phyloP scores from a whole-genome alignment of 73 alveolate genomes.

The Uronychia binucleata region DNA sequence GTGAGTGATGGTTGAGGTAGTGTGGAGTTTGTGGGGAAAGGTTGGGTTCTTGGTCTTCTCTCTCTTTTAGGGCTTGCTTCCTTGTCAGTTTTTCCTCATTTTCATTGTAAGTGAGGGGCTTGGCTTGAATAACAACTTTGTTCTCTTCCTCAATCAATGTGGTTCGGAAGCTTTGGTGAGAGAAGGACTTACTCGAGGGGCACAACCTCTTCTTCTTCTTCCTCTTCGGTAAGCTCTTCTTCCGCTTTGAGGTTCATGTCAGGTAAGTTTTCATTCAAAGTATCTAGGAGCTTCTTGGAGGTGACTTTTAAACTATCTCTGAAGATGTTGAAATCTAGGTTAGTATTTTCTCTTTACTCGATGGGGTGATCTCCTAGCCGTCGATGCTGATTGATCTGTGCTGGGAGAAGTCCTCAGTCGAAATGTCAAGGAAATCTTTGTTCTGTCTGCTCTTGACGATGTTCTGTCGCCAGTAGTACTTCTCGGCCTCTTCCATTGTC shows the following conservation, averaged over 20 bases:
- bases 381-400: slow-evolving; percentile 48
- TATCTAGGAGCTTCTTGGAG: slow-evolving; percentile 32
- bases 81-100: slow-evolving; percentile 52
- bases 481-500: slow-evolving; percentile 30
- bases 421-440: slow-evolving; percentile 54
- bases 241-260: slow-evolving; percentile 60
- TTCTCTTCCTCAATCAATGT: slow-evolving; percentile 47
- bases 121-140: slow-evolving; percentile 61
- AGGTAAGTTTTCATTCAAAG: slow-evolving; percentile 64
- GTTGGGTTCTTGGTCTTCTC: neutral
- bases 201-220: slow-evolving; percentile 52
- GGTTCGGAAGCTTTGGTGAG: slow-evolving; percentile 39
- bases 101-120: slow-evolving; percentile 42
- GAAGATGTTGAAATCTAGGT: slow-evolving; percentile 67
- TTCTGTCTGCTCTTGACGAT: slow-evolving; percentile 24
- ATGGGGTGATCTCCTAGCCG: slow-evolving; percentile 75
- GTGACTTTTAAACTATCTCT: slow-evolving; percentile 67
- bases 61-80: slow-evolving; percentile 5
- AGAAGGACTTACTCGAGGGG: slow-evolving; percentile 26
- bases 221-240: slow-evolving; percentile 39
- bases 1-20: no score
- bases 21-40: no score
- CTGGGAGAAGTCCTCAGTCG: slow-evolving; percentile 58
- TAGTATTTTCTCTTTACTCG: slow-evolving; percentile 27
- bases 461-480: slow-evolving; percentile 54